phyloP scores from a whole-genome alignment of 2,329 filamentous ascomycete genomes.

The Pyricularia sp. region DNA sequence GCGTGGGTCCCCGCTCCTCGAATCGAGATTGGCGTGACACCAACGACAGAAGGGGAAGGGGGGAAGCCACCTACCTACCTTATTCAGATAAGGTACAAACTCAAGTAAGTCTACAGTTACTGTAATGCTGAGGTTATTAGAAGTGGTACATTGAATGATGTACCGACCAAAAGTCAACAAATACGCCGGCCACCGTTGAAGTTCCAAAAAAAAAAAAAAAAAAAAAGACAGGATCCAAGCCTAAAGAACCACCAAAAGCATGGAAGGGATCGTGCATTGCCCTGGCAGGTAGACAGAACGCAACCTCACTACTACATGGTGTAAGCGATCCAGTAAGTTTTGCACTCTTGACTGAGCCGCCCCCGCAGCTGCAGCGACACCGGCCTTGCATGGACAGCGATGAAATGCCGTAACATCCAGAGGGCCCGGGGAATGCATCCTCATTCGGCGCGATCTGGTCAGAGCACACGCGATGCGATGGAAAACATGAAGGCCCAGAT shows the following conservation, averaged over 20 bases:
- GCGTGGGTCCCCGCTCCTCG: not conserved
- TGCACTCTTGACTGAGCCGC: not conserved
- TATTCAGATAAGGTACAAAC: not conserved
- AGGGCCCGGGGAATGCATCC: not conserved
- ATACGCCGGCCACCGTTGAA: too few relatives aligned
- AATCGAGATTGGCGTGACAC: not conserved
- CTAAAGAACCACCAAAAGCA: not conserved
- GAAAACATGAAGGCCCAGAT: not conserved
- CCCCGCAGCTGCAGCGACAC: not conserved
- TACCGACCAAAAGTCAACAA: too few relatives aligned
- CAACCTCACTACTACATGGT: not conserved
- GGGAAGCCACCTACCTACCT: not conserved
- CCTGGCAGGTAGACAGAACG: not conserved
- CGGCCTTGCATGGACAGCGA: not conserved
- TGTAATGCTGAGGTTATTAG: not conserved
- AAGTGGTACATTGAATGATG: not conserved
- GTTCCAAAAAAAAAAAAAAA: too few relatives aligned
- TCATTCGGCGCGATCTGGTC: not conserved
- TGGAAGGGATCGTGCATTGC: not conserved
- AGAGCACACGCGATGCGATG: not conserved
- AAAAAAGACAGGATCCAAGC: not conserved
- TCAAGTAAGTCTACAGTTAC: not conserved
- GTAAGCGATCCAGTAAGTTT: not conserved
- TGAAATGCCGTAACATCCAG: not conserved
- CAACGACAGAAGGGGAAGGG: not conserved